These are phyloP conservation scores for Leonotis leonurus DNA, from an alignment of 257 asterid genomes.

Conservation along the genomic window DNA sequence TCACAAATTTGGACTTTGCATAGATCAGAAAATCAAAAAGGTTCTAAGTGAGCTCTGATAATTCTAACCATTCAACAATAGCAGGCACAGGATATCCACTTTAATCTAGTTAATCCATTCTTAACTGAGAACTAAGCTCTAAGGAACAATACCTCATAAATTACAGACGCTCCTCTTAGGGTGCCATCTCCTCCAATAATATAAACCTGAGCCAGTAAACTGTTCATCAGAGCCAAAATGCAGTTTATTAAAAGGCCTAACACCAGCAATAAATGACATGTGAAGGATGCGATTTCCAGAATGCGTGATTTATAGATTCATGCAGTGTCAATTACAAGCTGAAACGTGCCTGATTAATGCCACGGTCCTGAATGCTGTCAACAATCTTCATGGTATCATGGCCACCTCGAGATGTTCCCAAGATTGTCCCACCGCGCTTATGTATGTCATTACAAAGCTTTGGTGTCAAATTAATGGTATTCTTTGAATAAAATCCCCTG, in stretches of 20 bases:
- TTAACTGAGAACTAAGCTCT: background rate
- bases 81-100: background rate
- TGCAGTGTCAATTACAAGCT: constrained; percentile 7
- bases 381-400: constrained; percentile 88
- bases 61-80: constrained; percentile 6
- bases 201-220: constrained; percentile 65
- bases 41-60: no score
- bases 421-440: constrained; percentile 93
- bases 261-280: background rate
- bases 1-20: background rate
- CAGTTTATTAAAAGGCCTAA: constrained; percentile 23
- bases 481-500: constrained; percentile 88
- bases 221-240: constrained; percentile 27
- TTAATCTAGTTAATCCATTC: constrained; percentile 5
- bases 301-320: background rate
- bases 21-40: no score
- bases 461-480: constrained; percentile 67
- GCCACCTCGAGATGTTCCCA: constrained; percentile 98
- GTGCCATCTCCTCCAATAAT: constrained; percentile 99
- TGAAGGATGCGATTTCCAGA: constrained; percentile 6
- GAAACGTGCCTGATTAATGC: constrained; percentile 76
- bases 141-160: constrained; percentile 56
- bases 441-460: constrained; percentile 85
- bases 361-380: constrained; percentile 96
- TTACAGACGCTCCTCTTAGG: constrained; percentile 80